Conservation (phyloP, 164 flowering plant species). For the Piper betle region DNA sequence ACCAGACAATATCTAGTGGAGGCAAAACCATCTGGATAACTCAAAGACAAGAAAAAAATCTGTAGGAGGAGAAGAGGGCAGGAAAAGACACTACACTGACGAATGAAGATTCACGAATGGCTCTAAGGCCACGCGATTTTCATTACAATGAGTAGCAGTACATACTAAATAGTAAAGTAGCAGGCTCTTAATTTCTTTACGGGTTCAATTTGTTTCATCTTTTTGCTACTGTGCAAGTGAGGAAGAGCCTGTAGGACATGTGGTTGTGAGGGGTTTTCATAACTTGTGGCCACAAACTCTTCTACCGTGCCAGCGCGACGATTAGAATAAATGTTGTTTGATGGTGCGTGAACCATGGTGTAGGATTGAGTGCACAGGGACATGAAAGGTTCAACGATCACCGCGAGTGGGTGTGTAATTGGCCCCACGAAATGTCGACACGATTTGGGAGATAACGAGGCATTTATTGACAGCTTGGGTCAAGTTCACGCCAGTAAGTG, state of each 20-base stretch:
- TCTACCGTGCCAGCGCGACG: too few relatives aligned
- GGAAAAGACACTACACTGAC: neutral
- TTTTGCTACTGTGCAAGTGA: neutral
- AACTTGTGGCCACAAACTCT: slow-evolving; percentile 1
- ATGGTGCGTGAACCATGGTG: too few relatives aligned
- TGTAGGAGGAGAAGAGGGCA: neutral
- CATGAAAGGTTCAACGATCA: too few relatives aligned
- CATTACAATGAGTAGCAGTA: neutral
- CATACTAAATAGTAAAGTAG: too few relatives aligned
- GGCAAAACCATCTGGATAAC: neutral
- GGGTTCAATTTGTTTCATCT: neutral
- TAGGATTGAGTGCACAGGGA: too few relatives aligned
- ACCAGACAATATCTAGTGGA: neutral
- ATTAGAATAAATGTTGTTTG: too few relatives aligned
- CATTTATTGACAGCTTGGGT: too few relatives aligned
- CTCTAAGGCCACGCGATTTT: neutral
- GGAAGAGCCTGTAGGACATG: neutral
- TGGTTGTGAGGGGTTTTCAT: neutral
- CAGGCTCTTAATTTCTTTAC: too few relatives aligned
- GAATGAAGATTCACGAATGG: neutral
- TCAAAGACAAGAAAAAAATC: neutral
- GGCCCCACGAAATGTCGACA: too few relatives aligned
- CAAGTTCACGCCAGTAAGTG: too few relatives aligned
- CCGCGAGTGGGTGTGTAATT: too few relatives aligned
- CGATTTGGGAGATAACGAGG: too few relatives aligned